phyloP scores from a whole-genome alignment of 1,139 yeast species.

The Kodamaea ohmeri region DNA sequence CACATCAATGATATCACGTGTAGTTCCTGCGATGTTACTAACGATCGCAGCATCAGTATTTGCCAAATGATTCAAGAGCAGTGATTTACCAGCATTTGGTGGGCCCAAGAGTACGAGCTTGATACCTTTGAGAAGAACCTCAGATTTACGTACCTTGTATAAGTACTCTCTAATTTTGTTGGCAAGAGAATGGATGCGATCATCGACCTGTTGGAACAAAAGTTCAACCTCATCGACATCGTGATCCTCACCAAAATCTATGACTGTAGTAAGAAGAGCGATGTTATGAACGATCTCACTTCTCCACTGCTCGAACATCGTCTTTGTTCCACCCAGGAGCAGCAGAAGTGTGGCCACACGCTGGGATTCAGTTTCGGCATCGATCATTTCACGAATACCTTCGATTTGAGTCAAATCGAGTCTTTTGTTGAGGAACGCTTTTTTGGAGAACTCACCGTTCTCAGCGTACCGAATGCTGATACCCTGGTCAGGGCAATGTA shows the following conservation, averaged over 20 bases:
- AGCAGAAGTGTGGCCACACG: conserved; percentile 71
- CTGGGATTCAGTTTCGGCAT: conserved; percentile 92
- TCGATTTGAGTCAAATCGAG: conserved; percentile 80
- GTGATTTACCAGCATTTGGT: conserved; percentile 96
- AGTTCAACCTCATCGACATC: conserved; percentile 63
- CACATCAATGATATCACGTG: conserved; percentile 83
- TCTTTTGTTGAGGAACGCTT: conserved; percentile 76
- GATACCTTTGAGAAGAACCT: conserved; percentile 70
- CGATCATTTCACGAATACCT: conserved; percentile 84
- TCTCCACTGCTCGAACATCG: conserved; percentile 65
- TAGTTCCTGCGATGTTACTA: conserved; percentile 89
- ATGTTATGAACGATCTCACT: conserved; percentile 57
- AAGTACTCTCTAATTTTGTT: conserved; percentile 49
- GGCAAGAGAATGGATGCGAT: conserved; percentile 39
- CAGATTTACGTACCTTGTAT: conserved; percentile 53
- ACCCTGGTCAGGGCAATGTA: conserved; percentile 44
- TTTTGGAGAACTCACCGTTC: conserved; percentile 85
- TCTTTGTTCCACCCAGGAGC: conserved; percentile 64
- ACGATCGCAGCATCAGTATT: conserved; percentile 88
- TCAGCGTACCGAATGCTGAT: conserved; percentile 74
- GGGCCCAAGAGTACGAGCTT: conserved; percentile 78
- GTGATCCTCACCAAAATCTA: conserved; percentile 95
- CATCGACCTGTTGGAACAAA: conserved; percentile 50
- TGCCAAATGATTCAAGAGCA: conserved; percentile 70
- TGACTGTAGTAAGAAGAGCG: conserved; percentile 79